Base-by-base conservation (phyloP, 179 eudicot species). In the Nepenthes alata region DNA sequence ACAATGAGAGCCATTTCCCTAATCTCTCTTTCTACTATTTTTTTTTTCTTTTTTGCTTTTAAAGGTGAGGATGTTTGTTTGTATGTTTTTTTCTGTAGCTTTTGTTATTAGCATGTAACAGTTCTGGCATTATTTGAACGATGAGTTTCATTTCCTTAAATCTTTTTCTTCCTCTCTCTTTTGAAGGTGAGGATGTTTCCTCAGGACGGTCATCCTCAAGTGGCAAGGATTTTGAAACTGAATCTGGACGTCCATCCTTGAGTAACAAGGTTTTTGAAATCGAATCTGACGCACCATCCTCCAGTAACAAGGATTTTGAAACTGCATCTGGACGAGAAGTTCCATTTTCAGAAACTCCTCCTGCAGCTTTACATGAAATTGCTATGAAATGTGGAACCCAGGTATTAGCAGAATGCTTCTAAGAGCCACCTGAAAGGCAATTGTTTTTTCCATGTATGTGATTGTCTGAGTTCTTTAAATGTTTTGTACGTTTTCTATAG, bases 301-400 rank as follows among this genome's bases (percentile, higher is more conserved):
- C 95, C 60, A 74, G 80, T 65, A 75, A 68, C 69, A 88, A 78
- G 70, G 80, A 80, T 75, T 76, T 61, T 74, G 89, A 90, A 44
- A 54, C 71, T 62, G 84, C 81, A 76, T 64, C 74, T 74, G 87
- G 83, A 57, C 80, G 72, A 58, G 75, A 68, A 45, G 78, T 59
- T 73, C 66, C 75, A 39, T 66, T 45, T 35, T 69, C 82, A 34
- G 89, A 88, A 63, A 72, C 79, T 25, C 88, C 86, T 65, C 65
- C 67, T 62, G 85, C 68, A 72, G 93, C 87, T 69, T 76, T 94
- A 56, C 90, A 78, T 55, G 95, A 89, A 47, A 87, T 94, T 82
- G 99, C 97, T 38, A 69, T 64, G 59, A 83, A 75, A 69, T 88
- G 89, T 69, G 95, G 97, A 74, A 74, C 96, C 45, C 84, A 89